Percentiles rank a stretch among this genome's conserved stretches.
Conservation (phyloP, 306 rosid genomes). For the Styphnolobium japonicum region DNA sequence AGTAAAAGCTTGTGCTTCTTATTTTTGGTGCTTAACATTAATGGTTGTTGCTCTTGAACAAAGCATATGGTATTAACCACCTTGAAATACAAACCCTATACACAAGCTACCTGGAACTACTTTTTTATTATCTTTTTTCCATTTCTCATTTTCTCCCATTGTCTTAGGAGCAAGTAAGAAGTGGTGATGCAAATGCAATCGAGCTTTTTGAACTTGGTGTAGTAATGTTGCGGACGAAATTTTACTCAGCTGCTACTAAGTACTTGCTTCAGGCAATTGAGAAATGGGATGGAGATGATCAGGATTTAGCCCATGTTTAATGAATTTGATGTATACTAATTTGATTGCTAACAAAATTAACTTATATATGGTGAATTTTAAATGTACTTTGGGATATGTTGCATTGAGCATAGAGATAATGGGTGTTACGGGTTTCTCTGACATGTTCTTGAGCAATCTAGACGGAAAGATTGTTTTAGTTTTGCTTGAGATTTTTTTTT, state of each 20-base stretch:
- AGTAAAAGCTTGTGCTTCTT: constrained; percentile 32
- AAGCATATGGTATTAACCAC: background rate
- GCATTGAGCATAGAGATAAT: background rate
- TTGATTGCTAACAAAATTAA: background rate
- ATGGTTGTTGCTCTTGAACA: background rate
- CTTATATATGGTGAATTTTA: background rate
- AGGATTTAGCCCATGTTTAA: constrained; percentile 74
- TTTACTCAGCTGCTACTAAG: constrained; percentile 72
- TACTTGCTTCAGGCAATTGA: constrained; percentile 75
- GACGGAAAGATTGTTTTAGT: background rate
- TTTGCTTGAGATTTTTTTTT: background rate
- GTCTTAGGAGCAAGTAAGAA: no score
- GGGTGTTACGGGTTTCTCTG: background rate
- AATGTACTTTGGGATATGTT: background rate
- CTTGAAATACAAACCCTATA: background rate
- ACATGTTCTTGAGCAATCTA: background rate
- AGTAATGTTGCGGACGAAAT: constrained; percentile 75
- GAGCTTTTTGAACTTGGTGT: constrained; percentile 81
- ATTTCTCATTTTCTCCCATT: no score
- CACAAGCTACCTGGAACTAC: no score
- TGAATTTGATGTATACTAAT: background rate
- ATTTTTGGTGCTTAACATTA: background rate
- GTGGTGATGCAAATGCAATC: no score
- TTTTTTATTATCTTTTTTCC: no score
- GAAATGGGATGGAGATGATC: constrained; percentile 84